Evolutionary conservation across 148 eudicot genomes (phyloP).

Genomic region (Rhododendron vialii): DNA sequence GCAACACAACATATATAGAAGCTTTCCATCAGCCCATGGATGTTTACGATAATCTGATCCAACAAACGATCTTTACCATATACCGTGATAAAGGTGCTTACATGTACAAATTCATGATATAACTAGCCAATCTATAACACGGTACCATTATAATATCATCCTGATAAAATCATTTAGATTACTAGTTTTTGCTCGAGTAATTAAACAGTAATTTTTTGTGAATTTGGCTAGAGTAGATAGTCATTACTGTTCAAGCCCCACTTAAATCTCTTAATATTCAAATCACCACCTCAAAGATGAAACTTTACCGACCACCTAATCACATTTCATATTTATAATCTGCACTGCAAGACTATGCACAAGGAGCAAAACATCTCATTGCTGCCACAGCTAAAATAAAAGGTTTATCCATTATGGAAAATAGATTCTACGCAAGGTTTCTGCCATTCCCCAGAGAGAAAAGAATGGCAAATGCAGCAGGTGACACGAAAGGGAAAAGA

Average conservation of each 20-base stretch:
- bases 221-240: neutral
- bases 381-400: neutral
- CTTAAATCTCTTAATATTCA: neutral
- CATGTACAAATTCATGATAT: neutral
- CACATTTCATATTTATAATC: neutral
- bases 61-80: neutral
- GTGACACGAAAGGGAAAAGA: neutral
- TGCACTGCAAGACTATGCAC: neutral
- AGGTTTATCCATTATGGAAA: neutral
- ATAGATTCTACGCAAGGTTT: neutral
- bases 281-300: conserved; percentile 1
- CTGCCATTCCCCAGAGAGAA: neutral
- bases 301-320: neutral
- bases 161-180: neutral
- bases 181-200: neutral
- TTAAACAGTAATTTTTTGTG: neutral
- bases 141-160: neutral
- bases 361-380: neutral
- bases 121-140: neutral
- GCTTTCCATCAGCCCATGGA: neutral
- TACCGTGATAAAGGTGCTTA: neutral
- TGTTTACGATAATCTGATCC: neutral
- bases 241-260: neutral
- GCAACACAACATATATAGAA: neutral
- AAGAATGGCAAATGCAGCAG: neutral